A percentile compares a stretch with the other conserved stretches of the same genome.
Conservation (phyloP, 805 yeast genomes). For the Saccharomycopsis schoenii region DNA sequence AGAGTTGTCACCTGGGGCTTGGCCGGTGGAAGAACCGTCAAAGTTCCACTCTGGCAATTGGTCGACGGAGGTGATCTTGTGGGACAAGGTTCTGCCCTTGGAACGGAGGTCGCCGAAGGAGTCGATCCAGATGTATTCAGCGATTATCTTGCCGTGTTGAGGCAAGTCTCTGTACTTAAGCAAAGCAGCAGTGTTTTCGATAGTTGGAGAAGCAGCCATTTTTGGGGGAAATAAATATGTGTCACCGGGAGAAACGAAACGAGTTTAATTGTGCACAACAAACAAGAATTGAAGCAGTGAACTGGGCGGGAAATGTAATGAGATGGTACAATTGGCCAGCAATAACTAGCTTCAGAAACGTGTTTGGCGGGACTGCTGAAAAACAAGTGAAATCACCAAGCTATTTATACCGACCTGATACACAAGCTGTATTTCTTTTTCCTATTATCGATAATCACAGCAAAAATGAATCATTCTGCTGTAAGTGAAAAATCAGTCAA, state of each 20-base stretch:
- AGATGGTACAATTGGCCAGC: too few relatives aligned
- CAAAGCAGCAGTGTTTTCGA: slow-evolving; percentile 56
- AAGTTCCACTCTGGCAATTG: slow-evolving; percentile 99
- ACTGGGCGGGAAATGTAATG: too few relatives aligned
- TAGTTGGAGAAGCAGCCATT: slow-evolving; percentile 20
- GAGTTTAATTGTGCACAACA: neutral
- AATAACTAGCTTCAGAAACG: too few relatives aligned
- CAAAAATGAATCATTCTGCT: neutral
- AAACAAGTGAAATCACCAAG: too few relatives aligned
- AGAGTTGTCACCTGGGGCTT: slow-evolving; percentile 97
- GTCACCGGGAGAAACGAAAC: too few relatives aligned
- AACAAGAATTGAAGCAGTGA: neutral
- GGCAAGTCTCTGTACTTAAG: slow-evolving; percentile 75
- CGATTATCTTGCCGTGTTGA: slow-evolving; percentile 80
- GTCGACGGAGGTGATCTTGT: slow-evolving; percentile 59
- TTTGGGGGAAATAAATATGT: neutral
- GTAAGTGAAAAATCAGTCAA: neutral
- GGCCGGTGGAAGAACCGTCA: slow-evolving; percentile 97
- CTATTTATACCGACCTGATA: too few relatives aligned
- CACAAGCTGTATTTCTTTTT: too few relatives aligned
- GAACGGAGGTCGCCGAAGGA: slow-evolving; percentile 86
- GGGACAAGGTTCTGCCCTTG: slow-evolving; percentile 78
- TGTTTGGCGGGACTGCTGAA: too few relatives aligned
- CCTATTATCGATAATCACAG: neutral
- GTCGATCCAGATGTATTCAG: slow-evolving; percentile 98